A percentile compares a stretch with the other conserved stretches of the same genome.
Evolutionary conservation across 2,329 filamentous ascomycete species (phyloP).

Genomic region (Septoria petroselini): DNA sequence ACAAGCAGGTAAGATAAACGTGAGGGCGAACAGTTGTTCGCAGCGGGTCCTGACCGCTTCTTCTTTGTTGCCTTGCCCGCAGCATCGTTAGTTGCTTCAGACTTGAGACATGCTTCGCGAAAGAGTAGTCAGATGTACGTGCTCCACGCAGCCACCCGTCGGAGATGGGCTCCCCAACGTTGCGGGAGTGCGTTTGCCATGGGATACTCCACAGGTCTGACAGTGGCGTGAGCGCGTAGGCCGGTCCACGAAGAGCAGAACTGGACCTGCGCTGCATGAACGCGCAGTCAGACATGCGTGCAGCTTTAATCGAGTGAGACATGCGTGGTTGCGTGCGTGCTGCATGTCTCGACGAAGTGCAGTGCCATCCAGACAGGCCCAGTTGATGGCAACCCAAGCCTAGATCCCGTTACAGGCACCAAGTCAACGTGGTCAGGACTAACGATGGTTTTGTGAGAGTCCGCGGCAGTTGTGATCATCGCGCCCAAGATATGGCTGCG

Average conservation of each 20-base stretch:
- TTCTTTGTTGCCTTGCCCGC: constrained; percentile 18
- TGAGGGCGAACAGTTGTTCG: constrained; percentile 27
- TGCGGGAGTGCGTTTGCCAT: constrained; percentile 19
- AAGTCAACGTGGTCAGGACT: too few relatives aligned
- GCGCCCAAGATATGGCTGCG: too few relatives aligned
- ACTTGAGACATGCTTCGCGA: constrained; percentile 24
- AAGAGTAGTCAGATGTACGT: constrained; percentile 1
- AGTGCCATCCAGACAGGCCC: too few relatives aligned
- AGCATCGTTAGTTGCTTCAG: constrained; percentile 15
- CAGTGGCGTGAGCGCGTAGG: too few relatives aligned
- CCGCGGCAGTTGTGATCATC: too few relatives aligned
- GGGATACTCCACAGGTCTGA: not conserved
- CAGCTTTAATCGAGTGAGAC: constrained; percentile 7
- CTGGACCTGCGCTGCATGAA: constrained; percentile 12
- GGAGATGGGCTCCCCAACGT: not conserved
- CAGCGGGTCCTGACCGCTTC: constrained; percentile 24
- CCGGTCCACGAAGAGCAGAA: not conserved
- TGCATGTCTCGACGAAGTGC: constrained; percentile 10
- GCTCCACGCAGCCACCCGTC: constrained; percentile 19
- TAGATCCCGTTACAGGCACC: too few relatives aligned
- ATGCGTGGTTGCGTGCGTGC: constrained; percentile 11
- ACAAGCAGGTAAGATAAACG: constrained; percentile 15
- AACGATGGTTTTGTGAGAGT: too few relatives aligned
- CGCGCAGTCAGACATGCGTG: constrained; percentile 9
- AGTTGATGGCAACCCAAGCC: too few relatives aligned